Evolutionary conservation across 2,329 filamentous ascomycete species (phyloP).

Genomic region (Pestalotiopsis sp.): DNA sequence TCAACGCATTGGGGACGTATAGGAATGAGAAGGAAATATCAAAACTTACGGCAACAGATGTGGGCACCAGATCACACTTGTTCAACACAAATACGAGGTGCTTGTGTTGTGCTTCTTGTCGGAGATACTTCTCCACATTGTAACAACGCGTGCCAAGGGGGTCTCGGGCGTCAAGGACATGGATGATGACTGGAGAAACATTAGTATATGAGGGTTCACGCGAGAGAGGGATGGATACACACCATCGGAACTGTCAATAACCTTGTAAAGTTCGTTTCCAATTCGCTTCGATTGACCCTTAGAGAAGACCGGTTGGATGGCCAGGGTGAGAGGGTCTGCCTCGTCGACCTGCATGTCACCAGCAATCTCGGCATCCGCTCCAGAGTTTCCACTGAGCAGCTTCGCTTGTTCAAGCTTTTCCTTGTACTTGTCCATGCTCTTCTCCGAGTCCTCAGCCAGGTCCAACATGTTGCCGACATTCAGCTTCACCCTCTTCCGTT

Average conservation of each 20-base stretch:
- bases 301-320: conserved; percentile 85
- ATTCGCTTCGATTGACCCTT: conserved; percentile 75
- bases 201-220: too few relatives aligned
- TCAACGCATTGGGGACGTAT: conserved; percentile 63
- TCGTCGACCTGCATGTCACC: conserved; percentile 36
- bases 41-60: conserved; percentile 87
- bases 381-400: conserved; percentile 72
- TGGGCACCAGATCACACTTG: conserved; percentile 92
- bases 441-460: conserved; percentile 76
- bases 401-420: conserved; percentile 80
- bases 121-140: conserved; percentile 90
- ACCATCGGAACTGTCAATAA: conserved; percentile 2
- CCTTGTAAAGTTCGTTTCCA: conserved; percentile 16
- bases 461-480: conserved; percentile 81
- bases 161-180: conserved; percentile 88
- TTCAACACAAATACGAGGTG: conserved; percentile 89
- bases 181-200: conserved; percentile 70
- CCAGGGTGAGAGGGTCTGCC: conserved; percentile 57
- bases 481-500: conserved; percentile 90
- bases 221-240: background rate
- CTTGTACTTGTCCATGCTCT: conserved; percentile 79
- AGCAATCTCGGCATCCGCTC: conserved; percentile 50
- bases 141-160: conserved; percentile 88
- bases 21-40: conserved; percentile 18
- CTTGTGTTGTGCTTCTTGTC: conserved; percentile 93